Evolutionary conservation across 2,329 filamentous ascomycete genomes (phyloP).

Genomic region (Verticillium tricorpus): DNA sequence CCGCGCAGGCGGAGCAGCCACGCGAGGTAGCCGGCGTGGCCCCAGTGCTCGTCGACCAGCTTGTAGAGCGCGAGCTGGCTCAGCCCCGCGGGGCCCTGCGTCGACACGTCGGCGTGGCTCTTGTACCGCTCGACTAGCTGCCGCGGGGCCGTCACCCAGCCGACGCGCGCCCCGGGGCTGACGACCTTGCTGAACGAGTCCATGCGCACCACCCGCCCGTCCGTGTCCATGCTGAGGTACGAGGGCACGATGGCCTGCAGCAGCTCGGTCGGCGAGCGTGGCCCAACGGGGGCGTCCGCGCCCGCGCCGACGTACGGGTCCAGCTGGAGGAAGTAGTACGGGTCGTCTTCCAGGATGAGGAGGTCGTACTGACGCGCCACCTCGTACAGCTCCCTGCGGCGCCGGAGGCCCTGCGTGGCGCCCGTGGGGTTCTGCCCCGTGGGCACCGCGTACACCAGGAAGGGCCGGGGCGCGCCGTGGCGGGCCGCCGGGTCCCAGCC

Average conservation of each 20-base stretch:
- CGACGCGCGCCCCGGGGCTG: slow-evolving; percentile 72
- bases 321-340: slow-evolving; percentile 92
- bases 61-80: slow-evolving; percentile 82
- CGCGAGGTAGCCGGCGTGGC: slow-evolving; percentile 79
- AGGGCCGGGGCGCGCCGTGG: slow-evolving; percentile 39
- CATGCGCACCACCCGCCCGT: slow-evolving; percentile 83
- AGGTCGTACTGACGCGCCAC: slow-evolving; percentile 80
- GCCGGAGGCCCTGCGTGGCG: slow-evolving; percentile 65
- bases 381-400: slow-evolving; percentile 68
- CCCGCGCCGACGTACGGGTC: slow-evolving; percentile 59
- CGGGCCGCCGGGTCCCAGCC: slow-evolving; percentile 40
- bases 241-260: slow-evolving; percentile 67
- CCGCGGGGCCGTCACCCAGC: slow-evolving; percentile 84
- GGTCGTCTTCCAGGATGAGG: slow-evolving; percentile 85
- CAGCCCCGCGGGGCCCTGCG: slow-evolving; percentile 80
- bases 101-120: slow-evolving; percentile 75
- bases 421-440: slow-evolving; percentile 90
- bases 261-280: slow-evolving; percentile 62
- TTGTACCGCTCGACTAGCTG: slow-evolving; percentile 79
- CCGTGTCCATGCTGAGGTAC: slow-evolving; percentile 72
- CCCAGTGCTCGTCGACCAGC: slow-evolving; percentile 88
- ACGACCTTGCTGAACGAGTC: slow-evolving; percentile 93
- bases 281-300: too few species aligned
- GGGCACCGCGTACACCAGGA: slow-evolving; percentile 54
- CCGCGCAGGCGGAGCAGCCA: slow-evolving; percentile 81